Evolutionary conservation across 2,329 filamentous ascomycete species (phyloP).

Genomic region (Fusarium torreyae): DNA sequence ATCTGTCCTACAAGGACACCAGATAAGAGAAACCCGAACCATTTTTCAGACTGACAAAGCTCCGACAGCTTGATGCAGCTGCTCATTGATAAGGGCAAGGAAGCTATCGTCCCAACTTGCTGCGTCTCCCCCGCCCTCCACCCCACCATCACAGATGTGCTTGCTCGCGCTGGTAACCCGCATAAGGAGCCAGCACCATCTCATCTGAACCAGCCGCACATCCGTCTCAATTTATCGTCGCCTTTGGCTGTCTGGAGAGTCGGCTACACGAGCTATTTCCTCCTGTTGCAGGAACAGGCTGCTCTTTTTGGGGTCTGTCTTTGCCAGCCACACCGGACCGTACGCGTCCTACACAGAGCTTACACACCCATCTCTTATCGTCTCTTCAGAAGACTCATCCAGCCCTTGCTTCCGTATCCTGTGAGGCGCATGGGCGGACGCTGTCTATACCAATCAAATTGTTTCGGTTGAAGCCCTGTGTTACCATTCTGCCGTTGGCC

Average conservation of each 20-base stretch:
- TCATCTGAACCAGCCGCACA: constrained; percentile 21
- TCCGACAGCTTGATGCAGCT: background rate
- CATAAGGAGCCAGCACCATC: constrained; percentile 17
- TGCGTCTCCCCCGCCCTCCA: constrained; percentile 5
- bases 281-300: constrained; percentile 16
- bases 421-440: constrained; percentile 9
- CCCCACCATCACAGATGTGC: constrained; percentile 11
- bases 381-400: constrained; percentile 18
- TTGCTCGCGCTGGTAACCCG: constrained; percentile 25
- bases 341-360: constrained; percentile 22
- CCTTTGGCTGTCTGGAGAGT: constrained; percentile 21
- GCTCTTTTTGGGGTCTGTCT: constrained; percentile 28
- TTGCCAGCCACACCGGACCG: constrained; percentile 31
- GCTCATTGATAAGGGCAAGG: constrained; percentile 2
- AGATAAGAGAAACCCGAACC: background rate
- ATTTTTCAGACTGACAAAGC: background rate
- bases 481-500: constrained; percentile 10
- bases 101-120: constrained; percentile 4
- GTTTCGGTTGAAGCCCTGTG: constrained; percentile 3
- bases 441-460: constrained; percentile 19
- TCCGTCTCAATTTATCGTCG: constrained; percentile 15
- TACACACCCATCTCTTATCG: constrained; percentile 24
- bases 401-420: constrained; percentile 27
- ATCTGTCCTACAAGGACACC: background rate
- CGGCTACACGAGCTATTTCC: constrained; percentile 10